These are phyloP conservation scores for Berkeleyomyces basicola DNA, from an alignment of 2,329 filamentous ascomycete genomes.

Conservation along the genomic window DNA sequence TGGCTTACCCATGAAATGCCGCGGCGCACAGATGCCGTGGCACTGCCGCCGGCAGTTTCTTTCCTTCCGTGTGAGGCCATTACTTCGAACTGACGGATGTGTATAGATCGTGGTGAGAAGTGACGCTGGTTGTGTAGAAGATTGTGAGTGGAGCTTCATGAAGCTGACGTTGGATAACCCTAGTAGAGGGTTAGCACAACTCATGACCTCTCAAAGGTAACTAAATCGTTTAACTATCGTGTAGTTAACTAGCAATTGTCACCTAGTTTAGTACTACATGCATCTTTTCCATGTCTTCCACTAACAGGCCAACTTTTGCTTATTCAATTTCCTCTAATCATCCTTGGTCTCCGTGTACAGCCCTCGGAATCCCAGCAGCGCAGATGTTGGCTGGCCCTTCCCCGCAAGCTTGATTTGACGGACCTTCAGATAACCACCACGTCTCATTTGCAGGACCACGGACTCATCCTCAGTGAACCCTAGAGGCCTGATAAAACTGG, in stretches of 20 bases:
- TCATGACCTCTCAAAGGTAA: no score
- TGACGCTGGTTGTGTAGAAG: background rate
- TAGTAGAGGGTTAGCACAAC: no score
- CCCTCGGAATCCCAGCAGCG: background rate
- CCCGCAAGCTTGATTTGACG: constrained; percentile 22
- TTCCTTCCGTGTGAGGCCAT: background rate
- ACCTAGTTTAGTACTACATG: no score
- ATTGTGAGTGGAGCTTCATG: no score
- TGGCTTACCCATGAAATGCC: constrained; percentile 12
- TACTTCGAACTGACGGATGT: background rate
- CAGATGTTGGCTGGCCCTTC: constrained; percentile 18
- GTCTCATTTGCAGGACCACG: constrained; percentile 16
- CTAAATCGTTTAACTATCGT: no score
- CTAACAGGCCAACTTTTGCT: no score
- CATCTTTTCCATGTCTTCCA: no score
- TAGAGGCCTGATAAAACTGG: background rate
- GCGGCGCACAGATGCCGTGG: background rate
- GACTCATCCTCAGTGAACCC: constrained; percentile 12
- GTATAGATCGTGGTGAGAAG: background rate
- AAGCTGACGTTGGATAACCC: no score
- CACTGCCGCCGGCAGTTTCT: constrained; percentile 3
- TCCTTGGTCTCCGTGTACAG: background rate
- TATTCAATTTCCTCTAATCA: no score
- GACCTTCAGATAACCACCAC: constrained; percentile 18
- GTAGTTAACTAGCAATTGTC: no score